Percentiles rank a stretch among this genome's conserved stretches.
Evolutionary conservation across 768 basidiomycete genomes (phyloP).

Genomic region (Lactifluus echinatus): DNA sequence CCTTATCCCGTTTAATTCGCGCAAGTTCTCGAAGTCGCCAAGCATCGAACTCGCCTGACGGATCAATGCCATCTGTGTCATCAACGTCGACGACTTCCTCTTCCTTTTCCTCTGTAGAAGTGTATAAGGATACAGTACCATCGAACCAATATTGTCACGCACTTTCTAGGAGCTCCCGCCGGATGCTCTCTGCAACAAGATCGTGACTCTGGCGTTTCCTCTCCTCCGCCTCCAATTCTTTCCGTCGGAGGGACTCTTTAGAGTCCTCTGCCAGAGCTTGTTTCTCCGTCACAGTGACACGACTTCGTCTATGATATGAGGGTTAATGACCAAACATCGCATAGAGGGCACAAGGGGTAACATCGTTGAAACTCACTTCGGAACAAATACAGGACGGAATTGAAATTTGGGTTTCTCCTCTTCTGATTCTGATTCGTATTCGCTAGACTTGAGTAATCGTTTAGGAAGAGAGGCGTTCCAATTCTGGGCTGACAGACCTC

Average conservation of each 20-base stretch:
- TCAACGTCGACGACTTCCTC: constrained; percentile 81
- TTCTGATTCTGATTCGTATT: constrained; percentile 73
- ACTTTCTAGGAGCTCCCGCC: constrained; percentile 89
- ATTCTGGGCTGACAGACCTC: constrained; percentile 33
- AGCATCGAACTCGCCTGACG: constrained; percentile 84
- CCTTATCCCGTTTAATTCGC: constrained; percentile 92
- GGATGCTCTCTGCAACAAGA: constrained; percentile 90
- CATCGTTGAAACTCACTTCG: constrained; percentile 84
- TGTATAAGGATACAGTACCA: not conserved
- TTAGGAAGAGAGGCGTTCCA: constrained; percentile 17
- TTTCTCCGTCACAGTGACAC: constrained; percentile 61
- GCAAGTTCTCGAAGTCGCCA: constrained; percentile 92
- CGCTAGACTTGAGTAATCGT: constrained; percentile 55
- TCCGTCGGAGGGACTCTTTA: constrained; percentile 62
- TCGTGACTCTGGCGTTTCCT: constrained; percentile 84
- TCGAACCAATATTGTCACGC: constrained; percentile 25
- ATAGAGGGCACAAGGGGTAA: not conserved
- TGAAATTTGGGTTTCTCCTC: constrained; percentile 66
- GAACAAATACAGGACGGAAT: constrained; percentile 90
- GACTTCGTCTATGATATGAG: constrained; percentile 48
- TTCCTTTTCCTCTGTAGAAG: constrained; percentile 74
- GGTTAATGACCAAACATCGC: not conserved
- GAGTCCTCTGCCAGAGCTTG: constrained; percentile 61
- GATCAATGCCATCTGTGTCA: constrained; percentile 90
- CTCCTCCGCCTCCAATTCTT: constrained; percentile 71